Evolutionary conservation across 176 grass and related monocot genomes (phyloP).

Genomic region (Oryza glumipatula): DNA sequence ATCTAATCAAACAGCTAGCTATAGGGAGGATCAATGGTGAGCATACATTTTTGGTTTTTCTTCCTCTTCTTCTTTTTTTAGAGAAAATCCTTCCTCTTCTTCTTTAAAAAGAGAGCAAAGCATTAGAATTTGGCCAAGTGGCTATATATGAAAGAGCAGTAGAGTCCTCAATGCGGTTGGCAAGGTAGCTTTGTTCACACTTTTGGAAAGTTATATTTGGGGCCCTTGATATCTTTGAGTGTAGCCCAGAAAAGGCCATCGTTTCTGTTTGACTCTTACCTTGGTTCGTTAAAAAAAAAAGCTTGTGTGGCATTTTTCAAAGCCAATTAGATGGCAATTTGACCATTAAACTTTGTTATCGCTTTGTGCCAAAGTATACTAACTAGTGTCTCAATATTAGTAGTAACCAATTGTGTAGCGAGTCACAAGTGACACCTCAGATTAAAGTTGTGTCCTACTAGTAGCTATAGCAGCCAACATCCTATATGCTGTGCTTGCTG

Average conservation of each 20-base stretch:
- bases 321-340: background rate
- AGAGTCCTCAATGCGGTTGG: background rate
- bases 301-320: background rate
- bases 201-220: background rate
- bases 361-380: background rate
- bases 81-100: background rate
- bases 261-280: constrained; percentile 6
- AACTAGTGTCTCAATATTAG: no score
- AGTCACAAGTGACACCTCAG: no score
- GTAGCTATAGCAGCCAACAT: background rate
- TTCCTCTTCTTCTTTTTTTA: background rate
- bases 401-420: no score
- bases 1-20: no score
- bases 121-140: background rate
- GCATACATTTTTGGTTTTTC: background rate
- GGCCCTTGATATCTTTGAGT: background rate
- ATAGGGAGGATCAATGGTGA: background rate
- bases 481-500: background rate
- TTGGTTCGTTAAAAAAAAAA: background rate
- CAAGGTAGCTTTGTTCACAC: background rate
- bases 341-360: background rate
- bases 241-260: background rate
- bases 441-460: background rate
- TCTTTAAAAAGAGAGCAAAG: background rate
- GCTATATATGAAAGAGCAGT: background rate